Evolutionary conservation across 495 filamentous ascomycete genomes (phyloP).

Genomic region (Aspergillus sclerotiicarbonarius): DNA sequence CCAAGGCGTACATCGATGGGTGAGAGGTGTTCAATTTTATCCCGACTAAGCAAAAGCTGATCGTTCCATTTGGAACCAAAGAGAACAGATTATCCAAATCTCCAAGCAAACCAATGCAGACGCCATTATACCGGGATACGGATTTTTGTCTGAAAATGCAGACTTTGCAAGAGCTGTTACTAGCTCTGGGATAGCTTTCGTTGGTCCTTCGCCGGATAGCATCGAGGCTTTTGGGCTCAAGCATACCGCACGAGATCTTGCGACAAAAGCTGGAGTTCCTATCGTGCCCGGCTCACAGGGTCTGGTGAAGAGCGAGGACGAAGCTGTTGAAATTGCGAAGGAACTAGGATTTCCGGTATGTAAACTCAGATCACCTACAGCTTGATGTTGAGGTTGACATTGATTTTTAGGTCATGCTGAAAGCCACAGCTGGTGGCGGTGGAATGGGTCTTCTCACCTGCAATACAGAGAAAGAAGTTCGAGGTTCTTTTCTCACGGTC

Average conservation of each 20-base stretch:
- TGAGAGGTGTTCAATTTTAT: neutral
- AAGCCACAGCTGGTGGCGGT: conserved; percentile 57
- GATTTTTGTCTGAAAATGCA: conserved; percentile 59
- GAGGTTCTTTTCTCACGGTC: conserved; percentile 33
- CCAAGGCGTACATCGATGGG: conserved; percentile 20
- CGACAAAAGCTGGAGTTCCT: conserved; percentile 50
- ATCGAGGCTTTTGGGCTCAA: conserved; percentile 59
- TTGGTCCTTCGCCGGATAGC: conserved; percentile 51
- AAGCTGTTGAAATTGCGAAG: conserved; percentile 40
- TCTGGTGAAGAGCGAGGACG: conserved; percentile 44
- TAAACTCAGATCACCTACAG: neutral
- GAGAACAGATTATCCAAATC: conserved; percentile 48
- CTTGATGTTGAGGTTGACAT: conserved; percentile 3
- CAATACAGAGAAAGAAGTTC: conserved; percentile 35
- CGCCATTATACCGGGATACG: conserved; percentile 57
- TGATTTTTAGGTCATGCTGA: conserved; percentile 46
- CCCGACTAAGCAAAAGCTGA: neutral
- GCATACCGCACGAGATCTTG: conserved; percentile 52
- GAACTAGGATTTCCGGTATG: conserved; percentile 49
- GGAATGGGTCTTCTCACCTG: conserved; percentile 55
- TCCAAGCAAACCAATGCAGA: conserved; percentile 40
- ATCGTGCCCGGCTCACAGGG: conserved; percentile 53
- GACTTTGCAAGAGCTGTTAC: conserved; percentile 50
- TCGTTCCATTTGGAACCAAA: conserved; percentile 6
- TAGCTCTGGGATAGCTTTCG: conserved; percentile 51